phyloP scores from a whole-genome alignment of 441 rosid species.

The Euphorbia schlechtendalii region DNA sequence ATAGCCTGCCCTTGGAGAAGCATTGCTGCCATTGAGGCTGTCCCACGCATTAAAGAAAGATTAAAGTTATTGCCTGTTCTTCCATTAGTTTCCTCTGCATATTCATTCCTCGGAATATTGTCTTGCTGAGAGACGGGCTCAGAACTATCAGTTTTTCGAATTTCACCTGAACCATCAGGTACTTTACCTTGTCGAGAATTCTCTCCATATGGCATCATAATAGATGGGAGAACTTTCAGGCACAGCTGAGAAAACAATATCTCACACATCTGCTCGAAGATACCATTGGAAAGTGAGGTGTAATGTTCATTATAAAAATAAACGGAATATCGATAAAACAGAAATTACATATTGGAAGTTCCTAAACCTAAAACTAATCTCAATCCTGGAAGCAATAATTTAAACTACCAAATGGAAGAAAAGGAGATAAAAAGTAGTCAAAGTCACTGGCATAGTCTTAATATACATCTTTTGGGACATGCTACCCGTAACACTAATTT shows the following conservation, averaged over 20 bases:
- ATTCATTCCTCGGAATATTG: conserved; percentile 28
- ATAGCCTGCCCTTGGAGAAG: conserved; percentile 88
- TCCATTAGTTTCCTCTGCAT: conserved; percentile 45
- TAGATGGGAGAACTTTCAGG: conserved; percentile 73
- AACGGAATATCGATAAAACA: not conserved
- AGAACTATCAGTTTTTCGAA: conserved; percentile 34
- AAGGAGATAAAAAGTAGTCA: too few species aligned
- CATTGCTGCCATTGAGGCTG: conserved; percentile 90
- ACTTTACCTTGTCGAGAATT: conserved; percentile 29
- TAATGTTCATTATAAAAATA: not conserved
- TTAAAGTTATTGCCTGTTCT: conserved; percentile 38
- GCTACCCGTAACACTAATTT: not conserved
- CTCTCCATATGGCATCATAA: conserved; percentile 46
- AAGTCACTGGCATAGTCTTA: not conserved
- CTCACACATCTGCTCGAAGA: conserved; percentile 85
- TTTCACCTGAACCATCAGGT: conserved; percentile 30
- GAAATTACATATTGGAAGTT: not conserved
- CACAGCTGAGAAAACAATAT: conserved; percentile 94
- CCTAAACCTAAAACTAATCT: not conserved
- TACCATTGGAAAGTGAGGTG: conserved; percentile 17
- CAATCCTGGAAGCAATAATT: not conserved
- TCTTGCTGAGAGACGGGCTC: conserved; percentile 41
- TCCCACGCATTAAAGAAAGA: conserved; percentile 42
- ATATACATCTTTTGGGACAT: not conserved
- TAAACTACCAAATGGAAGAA: not conserved